Base-by-base conservation (phyloP, 805 yeast species). In the Ogataea corticis region DNA sequence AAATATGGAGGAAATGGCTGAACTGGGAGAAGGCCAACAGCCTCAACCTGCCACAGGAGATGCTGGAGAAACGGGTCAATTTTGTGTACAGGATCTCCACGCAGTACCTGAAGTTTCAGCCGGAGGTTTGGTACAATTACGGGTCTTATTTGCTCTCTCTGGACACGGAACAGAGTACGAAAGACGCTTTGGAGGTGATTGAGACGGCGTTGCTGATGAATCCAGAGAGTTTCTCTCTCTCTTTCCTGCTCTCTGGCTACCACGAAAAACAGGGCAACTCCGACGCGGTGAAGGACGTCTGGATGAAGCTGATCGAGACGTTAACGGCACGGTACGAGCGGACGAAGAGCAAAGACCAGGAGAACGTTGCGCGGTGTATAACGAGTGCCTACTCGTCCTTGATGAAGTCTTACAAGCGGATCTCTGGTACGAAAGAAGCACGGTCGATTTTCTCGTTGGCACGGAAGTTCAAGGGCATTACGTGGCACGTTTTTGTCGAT, bases 401-500 rank as follows among this genome's bases (percentile, higher is more conserved):
- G 50, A 83, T 89, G 89, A 79, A 81, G 59, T 73, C 87, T 14
- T 70, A 80, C 51, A 88, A 87, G 57, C 73, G 97, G 51, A 48
- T 61, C 25, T 61, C 61, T 25, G 64, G 64, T 21, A 57, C 61
- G 13, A 64, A 65, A 42, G 89, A 83, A 30, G 90, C 96, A 2
- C 76, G 98, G 50, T 61, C 71, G 18, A 71, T 87, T 2, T 89
- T 90, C 61, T 76, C 85, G 44, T 77, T 74, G 53, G 85, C 86
- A 7, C 79, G 96, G 55, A 80, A 82, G 58, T 76, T 79, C 53
- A 61, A 71, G n/a, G 67, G 71, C 10, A 66, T 85, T 33, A 84
- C 95, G 0, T 81, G 82, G 69, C 88, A 88, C 55, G 76, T 92
- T 16, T 92, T 77, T 65, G 82, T 83, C 16, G 92, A 87, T 48